Evolutionary conservation across 345 rosid genomes (phyloP).

Genomic region (Pseudoturritis turrita): DNA sequence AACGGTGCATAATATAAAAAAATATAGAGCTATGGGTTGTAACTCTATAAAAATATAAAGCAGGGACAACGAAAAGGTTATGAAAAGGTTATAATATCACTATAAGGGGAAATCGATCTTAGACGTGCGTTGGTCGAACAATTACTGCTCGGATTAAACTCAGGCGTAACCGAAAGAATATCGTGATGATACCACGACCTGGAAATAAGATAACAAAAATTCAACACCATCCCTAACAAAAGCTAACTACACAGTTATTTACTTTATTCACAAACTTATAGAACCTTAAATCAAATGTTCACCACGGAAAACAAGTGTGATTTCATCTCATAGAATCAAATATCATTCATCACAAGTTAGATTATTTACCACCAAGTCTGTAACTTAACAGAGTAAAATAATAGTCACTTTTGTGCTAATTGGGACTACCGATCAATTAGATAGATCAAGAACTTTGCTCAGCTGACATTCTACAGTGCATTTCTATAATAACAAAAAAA

Average conservation of each 20-base stretch:
- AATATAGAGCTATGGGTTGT: not conserved
- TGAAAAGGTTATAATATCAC: conserved; percentile 29
- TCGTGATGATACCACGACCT: conserved; percentile 99
- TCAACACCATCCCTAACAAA: not conserved
- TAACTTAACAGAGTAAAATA: no score
- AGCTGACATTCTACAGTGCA: no score
- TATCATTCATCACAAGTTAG: no score
- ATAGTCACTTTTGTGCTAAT: no score
- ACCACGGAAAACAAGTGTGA: not conserved
- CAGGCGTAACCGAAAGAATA: conserved; percentile 77
- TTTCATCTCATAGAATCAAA: no score
- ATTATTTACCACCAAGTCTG: no score
- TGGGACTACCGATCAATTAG: no score
- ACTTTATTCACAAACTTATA: not conserved
- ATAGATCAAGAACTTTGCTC: no score
- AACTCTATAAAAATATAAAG: not conserved
- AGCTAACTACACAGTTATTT: no score
- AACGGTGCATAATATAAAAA: not conserved
- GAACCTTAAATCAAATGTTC: no score
- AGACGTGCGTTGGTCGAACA: conserved; percentile 85
- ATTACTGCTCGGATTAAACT: conserved; percentile 63
- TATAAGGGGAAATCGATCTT: conserved; percentile 67
- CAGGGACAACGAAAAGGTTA: not conserved
- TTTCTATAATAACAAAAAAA: no score
- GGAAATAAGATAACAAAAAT: conserved; percentile 11